Evolutionary conservation across 768 basidiomycete genomes (phyloP).

Genomic region (Boletus rufocinnamomeus): DNA sequence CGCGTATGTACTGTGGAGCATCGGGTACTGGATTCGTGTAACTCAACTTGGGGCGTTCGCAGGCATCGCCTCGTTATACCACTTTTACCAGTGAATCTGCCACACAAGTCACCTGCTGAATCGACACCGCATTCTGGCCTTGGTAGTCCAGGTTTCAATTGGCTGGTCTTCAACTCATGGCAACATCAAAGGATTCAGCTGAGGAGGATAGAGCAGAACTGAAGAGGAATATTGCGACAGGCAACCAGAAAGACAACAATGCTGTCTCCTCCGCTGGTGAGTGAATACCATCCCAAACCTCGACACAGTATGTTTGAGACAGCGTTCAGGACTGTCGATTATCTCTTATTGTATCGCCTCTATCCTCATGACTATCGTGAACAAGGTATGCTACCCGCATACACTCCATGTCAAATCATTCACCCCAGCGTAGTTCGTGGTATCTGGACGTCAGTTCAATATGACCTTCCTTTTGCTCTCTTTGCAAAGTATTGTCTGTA

Average conservation of each 20-base stretch:
- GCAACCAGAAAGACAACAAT: constrained; percentile 28
- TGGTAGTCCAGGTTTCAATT: background rate
- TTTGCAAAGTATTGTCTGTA: constrained; percentile 89
- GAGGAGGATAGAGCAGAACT: constrained; percentile 50
- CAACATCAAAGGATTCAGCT: constrained; percentile 13
- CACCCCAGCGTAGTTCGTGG: constrained; percentile 69
- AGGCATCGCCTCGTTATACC: background rate
- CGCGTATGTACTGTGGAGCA: too few species aligned
- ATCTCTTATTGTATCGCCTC: constrained; percentile 89
- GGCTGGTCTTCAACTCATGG: constrained; percentile 14
- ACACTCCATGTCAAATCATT: background rate
- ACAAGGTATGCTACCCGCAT: constrained; percentile 64
- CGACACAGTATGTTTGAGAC: background rate
- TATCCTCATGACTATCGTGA: constrained; percentile 95
- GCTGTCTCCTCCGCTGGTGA: constrained; percentile 27
- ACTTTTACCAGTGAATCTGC: background rate
- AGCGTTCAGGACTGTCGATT: constrained; percentile 70
- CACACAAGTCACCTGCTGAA: background rate
- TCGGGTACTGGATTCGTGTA: background rate
- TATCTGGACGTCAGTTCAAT: constrained; percentile 89
- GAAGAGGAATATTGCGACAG: constrained; percentile 52
- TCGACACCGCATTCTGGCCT: background rate
- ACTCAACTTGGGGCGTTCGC: background rate
- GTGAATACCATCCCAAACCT: constrained; percentile 3
- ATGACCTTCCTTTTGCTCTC: constrained; percentile 96